Base-by-base conservation (phyloP, 169 alveolate species). In the Plasmodium malariae region DNA sequence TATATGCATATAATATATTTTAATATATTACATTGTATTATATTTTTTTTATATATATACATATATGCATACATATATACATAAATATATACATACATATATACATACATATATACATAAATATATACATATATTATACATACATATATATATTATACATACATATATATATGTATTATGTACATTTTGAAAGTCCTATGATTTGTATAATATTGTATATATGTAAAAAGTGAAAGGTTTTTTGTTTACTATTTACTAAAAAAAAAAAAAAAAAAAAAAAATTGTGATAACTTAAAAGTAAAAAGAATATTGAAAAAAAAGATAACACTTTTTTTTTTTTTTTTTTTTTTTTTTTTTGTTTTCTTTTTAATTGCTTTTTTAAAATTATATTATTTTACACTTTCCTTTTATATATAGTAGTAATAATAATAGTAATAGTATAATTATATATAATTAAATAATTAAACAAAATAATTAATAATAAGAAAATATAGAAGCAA, bases 291-390 rank as follows among this genome's bases (percentile, higher is more conserved):
- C 37, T 34, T 55, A 34, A 21, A 71, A 36, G 57, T 55, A 55
- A 71, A 70, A 55, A 57, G 34, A 36, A 71, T 14, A 9, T 71
- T 71, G 12, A 30, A 71, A 40, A 70, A 54, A 19, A 70, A 70
- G 37, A 21, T 26, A 71, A 32, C 28, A 36, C 7, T 37, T 36
- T 37, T 32, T 28, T 24, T 21, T 7, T 54, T 60, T 49, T 74
- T 65, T 51, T 30, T 57, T 73, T 48, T 36, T 76, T 40, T 55
- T 71, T 63, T 57, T n/a, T n/a, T n/a, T n/a, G n/a, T n/a, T n/a
- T n/a, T n/a, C n/a, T n/a, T 49, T 74, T 65, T 51, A 57, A 76
- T 73, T 48, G 30, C 57, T 76, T 40, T 55, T 71, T 63, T 57
- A 71, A 60, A 63, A 76, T 32, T 36, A 45, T n/a, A n/a, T 30